Base-by-base conservation (phyloP, 140 eudicot species). In the Cichorium intybus region DNA sequence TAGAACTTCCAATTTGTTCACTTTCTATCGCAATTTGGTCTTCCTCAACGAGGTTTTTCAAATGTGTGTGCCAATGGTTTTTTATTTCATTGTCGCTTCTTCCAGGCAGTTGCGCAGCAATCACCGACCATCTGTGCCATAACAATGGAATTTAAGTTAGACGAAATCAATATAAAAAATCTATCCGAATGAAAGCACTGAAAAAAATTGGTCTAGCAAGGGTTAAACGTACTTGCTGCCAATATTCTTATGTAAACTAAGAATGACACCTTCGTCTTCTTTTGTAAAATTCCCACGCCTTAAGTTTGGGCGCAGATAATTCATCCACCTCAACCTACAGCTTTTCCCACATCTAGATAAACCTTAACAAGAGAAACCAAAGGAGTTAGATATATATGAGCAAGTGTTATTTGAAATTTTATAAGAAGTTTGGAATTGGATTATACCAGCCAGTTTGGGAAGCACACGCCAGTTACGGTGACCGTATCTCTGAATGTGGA, bases 61-160 rank as follows among this genome's bases (percentile, higher is more conserved):
- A 77, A 81, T 79, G 91, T 0, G 92, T 81, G 71, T 91, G 91
- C 96, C 96, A 91, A 31, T 82, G 72, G 71, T 91, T 91, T 67
- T 91, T 91, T 64, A 91, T 87, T 69, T 91, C 97, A n/a, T 91
- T 91, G 65, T 91, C 97, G 1, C 95, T 91, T 74, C 97, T 77
- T 69, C 95, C 96, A 0, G 96, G 95, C 51, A 91, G 82, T 20
- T 81, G 75, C 57, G 87, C 76, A 10, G 97, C 97, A 34, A 91
- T 91, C 2, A 78, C 75, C 3, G 97, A 91, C 97, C 97, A 91
- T 75, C 97, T 91, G 56, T 75, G 7, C 14, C 24, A 59, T 35
- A 52, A 37, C 35, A 35, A 37, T 24, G 54, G 0, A 63, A 65
- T n/a, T 12, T 49, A 0, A 21, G 3, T 56, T 60, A 61, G 70